phyloP scores from a whole-genome alignment of 148 eudicot species.

The Limonium bicolor region DNA sequence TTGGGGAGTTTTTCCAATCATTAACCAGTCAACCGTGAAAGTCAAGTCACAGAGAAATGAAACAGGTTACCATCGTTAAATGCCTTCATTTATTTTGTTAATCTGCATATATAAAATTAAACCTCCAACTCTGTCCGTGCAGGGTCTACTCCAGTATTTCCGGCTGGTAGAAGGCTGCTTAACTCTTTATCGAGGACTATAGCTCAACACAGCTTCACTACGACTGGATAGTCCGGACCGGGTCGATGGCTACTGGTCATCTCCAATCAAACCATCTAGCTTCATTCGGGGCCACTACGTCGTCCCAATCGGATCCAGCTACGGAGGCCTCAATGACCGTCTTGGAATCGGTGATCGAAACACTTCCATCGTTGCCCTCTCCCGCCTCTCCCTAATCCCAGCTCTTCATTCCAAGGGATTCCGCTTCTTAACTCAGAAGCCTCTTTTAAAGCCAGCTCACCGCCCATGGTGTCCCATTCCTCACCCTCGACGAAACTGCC shows the following conservation, averaged over 20 bases:
- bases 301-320: slow-evolving; percentile 70
- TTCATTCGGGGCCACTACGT: slow-evolving; percentile 44
- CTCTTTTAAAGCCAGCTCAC: slow-evolving; percentile 56
- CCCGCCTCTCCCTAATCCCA: slow-evolving; percentile 62
- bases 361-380: slow-evolving; percentile 59
- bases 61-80: too few species aligned
- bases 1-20: too few species aligned
- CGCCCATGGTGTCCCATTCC: slow-evolving; percentile 18
- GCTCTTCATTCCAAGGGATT: slow-evolving; percentile 32
- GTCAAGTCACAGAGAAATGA: too few species aligned
- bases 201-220: slow-evolving; percentile 38
- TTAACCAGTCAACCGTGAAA: too few species aligned
- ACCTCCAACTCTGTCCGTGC: too few species aligned
- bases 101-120: too few species aligned
- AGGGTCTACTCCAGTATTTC: slow-evolving; percentile 88
- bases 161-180: slow-evolving; percentile 74
- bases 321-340: slow-evolving; percentile 72
- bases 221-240: slow-evolving; percentile 81
- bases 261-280: slow-evolving; percentile 29
- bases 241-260: slow-evolving; percentile 78
- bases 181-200: slow-evolving; percentile 43
- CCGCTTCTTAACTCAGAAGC: slow-evolving; percentile 61
- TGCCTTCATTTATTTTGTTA: too few species aligned
- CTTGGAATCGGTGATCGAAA: slow-evolving; percentile 58
- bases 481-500: slow-evolving; percentile 26